Evolutionary conservation across 202 grass and related monocot species (phyloP).

Genomic region (Zizania palustris): DNA sequence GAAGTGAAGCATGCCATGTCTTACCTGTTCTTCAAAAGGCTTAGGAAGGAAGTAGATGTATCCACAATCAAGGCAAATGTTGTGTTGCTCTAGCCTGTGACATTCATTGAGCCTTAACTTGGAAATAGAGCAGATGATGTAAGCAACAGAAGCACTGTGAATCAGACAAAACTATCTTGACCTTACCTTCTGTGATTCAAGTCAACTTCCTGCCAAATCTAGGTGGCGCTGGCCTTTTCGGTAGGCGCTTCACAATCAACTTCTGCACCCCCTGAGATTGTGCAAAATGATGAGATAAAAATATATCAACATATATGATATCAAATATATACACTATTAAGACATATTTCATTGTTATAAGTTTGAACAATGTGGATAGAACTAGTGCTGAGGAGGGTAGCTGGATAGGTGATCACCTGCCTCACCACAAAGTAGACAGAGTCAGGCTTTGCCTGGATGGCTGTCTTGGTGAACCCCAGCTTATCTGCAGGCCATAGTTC

Average conservation of each 20-base stretch:
- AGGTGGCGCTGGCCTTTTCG: slow-evolving; percentile 86
- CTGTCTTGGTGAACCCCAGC: slow-evolving; percentile 97
- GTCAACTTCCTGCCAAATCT: slow-evolving; percentile 80
- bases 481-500: slow-evolving; percentile 98
- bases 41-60: slow-evolving; percentile 91
- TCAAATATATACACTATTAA: too few relatives aligned
- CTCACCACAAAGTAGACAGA: slow-evolving; percentile 95
- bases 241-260: slow-evolving; percentile 87
- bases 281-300: slow-evolving; percentile 7
- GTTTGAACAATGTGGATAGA: background rate
- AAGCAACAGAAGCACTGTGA: background rate
- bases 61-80: slow-evolving; percentile 90
- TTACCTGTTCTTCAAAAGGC: slow-evolving; percentile 95
- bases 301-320: too few relatives aligned
- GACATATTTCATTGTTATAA: too few relatives aligned
- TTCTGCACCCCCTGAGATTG: slow-evolving; percentile 55
- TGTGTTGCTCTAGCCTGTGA: slow-evolving; percentile 84
- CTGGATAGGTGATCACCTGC: slow-evolving; percentile 49
- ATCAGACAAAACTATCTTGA: background rate
- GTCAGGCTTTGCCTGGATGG: slow-evolving; percentile 94
- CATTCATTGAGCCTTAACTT: slow-evolving; percentile 11
- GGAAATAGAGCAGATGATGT: background rate
- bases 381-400: background rate
- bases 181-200: slow-evolving; percentile 87
- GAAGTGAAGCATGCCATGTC: slow-evolving; percentile 6